These are phyloP conservation scores for Apiospora rasikravindrae DNA, from an alignment of 2,329 filamentous ascomycete genomes.

Conservation along the genomic window DNA sequence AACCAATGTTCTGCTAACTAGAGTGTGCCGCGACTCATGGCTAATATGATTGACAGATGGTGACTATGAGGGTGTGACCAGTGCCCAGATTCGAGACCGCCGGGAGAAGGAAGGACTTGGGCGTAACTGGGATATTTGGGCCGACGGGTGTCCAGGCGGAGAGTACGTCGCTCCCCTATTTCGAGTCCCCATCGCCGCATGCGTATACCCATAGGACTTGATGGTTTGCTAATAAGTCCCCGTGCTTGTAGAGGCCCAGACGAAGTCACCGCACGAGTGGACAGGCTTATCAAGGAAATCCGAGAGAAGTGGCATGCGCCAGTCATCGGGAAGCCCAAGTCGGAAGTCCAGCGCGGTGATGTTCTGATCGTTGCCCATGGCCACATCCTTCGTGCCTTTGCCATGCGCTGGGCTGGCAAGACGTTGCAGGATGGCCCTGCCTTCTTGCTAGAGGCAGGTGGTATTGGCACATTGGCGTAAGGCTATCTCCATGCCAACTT, in stretches of 20 bases:
- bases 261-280: constrained; percentile 74
- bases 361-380: constrained; percentile 87
- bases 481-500: constrained; percentile 24
- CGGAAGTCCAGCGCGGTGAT: constrained; percentile 59
- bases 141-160: constrained; percentile 84
- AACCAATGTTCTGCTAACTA: not conserved
- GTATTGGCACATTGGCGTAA: constrained; percentile 78
- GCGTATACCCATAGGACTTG: not conserved
- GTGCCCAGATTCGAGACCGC: constrained; percentile 66
- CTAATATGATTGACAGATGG: constrained; percentile 54
- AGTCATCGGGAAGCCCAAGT: constrained; percentile 60
- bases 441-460: constrained; percentile 87
- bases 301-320: constrained; percentile 67
- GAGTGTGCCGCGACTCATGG: not conserved
- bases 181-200: not conserved
- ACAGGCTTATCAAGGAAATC: constrained; percentile 78
- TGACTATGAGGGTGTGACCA: constrained; percentile 83
- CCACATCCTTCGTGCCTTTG: constrained; percentile 86
- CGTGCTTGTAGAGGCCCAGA: constrained; percentile 62
- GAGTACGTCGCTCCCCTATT: constrained; percentile 63
- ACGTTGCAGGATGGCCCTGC: constrained; percentile 75
- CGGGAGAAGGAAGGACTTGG: constrained; percentile 62
- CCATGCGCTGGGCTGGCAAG: constrained; percentile 83
- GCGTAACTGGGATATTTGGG: constrained; percentile 82
- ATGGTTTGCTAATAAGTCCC: not conserved